Base-by-base conservation (phyloP, 495 filamentous ascomycete genomes). In the Xylaria intraflava region DNA sequence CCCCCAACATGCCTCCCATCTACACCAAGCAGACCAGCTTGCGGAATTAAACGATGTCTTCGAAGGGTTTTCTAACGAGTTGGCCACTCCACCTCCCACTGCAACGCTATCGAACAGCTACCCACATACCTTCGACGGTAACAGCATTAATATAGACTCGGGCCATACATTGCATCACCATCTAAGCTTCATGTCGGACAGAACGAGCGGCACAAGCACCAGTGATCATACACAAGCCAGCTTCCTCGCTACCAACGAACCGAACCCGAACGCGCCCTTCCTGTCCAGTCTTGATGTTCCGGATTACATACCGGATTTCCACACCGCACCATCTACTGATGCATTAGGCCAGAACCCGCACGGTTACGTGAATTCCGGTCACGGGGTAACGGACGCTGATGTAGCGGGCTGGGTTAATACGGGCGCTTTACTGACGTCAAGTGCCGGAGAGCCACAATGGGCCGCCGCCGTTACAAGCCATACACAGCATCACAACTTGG, bases 21-120 rank as follows among this genome's bases (percentile, higher is more conserved):
- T 49, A 0, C 59, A 60, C 11, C 45, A 59, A 19, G 58, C 59
- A 55, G 50, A 61, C 27, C 62, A 62, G 3, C 50, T 67, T 27
- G 26, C 60, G 26, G 58, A 65, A 20, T 27, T 63, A 29, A 45
- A 65, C 45, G 35, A 38, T 12, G 46, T 69, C 38, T 33, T 72
- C 14, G 59, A 72, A 48, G 60, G 59, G 2, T 69, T 69, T 45
- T 55, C 61, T 6, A 66, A 66, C 51, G 70, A 65, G 1, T 67
- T 72, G 16, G 62, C 57, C 22, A 75, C 72, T 3, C 69, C 70
- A 3, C 70, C 69, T 4, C 62, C 63, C 10, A 70, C 68, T 0
- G 66, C 63, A 2, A 60, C 59, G 3, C 52, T 53, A 1, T 24
- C 42, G 6, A 39, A 23, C 12, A 54, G 62, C 8, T 74, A 70